phyloP scores from a whole-genome alignment of 2,329 filamentous ascomycete genomes.

The Arthrocladium fulminans region DNA sequence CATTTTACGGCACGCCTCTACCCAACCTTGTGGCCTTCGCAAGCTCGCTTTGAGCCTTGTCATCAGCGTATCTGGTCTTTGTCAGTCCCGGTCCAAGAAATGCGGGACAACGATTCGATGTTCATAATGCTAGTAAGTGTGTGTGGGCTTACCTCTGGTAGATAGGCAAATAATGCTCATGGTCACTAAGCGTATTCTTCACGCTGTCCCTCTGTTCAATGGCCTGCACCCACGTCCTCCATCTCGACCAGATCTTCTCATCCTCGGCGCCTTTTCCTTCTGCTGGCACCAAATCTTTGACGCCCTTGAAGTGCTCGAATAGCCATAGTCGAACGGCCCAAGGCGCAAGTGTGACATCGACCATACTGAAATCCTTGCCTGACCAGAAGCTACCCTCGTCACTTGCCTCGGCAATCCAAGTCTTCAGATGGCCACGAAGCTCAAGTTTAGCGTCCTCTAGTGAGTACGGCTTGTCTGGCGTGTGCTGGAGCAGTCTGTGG shows the following conservation, averaged over 20 bases:
- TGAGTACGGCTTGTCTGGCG: slow-evolving; percentile 33
- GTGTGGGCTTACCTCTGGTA: slow-evolving; percentile 46
- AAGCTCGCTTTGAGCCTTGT: slow-evolving; percentile 55
- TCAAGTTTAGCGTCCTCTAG: slow-evolving; percentile 49
- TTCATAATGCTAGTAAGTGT: neutral
- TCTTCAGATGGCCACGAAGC: slow-evolving; percentile 51
- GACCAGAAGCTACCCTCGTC: slow-evolving; percentile 58
- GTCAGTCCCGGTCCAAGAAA: neutral
- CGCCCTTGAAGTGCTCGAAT: slow-evolving; percentile 63
- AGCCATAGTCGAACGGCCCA: slow-evolving; percentile 66
- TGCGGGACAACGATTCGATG: neutral
- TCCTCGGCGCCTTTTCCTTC: slow-evolving; percentile 44
- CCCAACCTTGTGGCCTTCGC: slow-evolving; percentile 56
- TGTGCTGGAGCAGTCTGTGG: slow-evolving; percentile 51
- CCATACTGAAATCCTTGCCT: slow-evolving; percentile 52
- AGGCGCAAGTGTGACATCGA: slow-evolving; percentile 63
- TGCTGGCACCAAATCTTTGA: slow-evolving; percentile 42
- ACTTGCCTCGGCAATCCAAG: slow-evolving; percentile 46
- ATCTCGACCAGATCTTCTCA: slow-evolving; percentile 54
- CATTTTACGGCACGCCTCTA: slow-evolving; percentile 49
- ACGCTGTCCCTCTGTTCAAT: slow-evolving; percentile 54
- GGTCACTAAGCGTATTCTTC: slow-evolving; percentile 59
- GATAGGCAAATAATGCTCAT: slow-evolving; percentile 58
- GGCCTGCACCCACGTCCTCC: slow-evolving; percentile 55
- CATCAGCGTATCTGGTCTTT: slow-evolving; percentile 44